Evolutionary conservation across 2,329 filamentous ascomycete genomes (phyloP).

Genomic region (Macrophomina pseudophaseolina): DNA sequence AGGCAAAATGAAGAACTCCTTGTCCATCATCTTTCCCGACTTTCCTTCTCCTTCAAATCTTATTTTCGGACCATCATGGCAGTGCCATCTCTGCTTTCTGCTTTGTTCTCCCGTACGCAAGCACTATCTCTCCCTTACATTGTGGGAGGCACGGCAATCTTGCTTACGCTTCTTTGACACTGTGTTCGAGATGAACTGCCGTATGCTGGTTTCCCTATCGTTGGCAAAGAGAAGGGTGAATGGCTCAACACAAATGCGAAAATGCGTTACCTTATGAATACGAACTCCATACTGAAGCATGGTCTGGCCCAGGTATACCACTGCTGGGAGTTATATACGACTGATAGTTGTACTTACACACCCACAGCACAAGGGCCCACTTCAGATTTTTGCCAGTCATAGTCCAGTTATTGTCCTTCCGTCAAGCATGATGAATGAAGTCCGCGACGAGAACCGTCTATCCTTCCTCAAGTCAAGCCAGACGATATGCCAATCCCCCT

Average conservation of each 20-base stretch:
- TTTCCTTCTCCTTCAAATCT: not conserved
- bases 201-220: not conserved
- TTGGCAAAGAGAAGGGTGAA: slow-evolving; percentile 1
- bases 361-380: not conserved
- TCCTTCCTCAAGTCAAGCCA: not conserved
- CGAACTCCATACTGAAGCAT: not conserved
- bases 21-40: too few relatives aligned
- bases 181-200: slow-evolving; percentile 3
- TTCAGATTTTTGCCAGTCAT: slow-evolving; percentile 1
- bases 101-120: not conserved
- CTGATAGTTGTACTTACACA: not conserved
- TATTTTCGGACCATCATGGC: not conserved
- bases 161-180: not conserved
- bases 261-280: not conserved
- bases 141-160: not conserved
- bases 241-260: slow-evolving; percentile 10
- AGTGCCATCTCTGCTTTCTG: not conserved
- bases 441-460: not conserved
- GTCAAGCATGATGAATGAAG: not conserved
- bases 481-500: not conserved
- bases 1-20: too few relatives aligned
- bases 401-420: not conserved
- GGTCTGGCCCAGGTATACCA: not conserved
- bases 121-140: not conserved
- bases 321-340: too few relatives aligned